Percentiles rank a stretch among this genome's conserved stretches.
Conservation (phyloP, 2,329 filamentous ascomycete genomes). For the Dryadomyces quercus-mongolicae region DNA sequence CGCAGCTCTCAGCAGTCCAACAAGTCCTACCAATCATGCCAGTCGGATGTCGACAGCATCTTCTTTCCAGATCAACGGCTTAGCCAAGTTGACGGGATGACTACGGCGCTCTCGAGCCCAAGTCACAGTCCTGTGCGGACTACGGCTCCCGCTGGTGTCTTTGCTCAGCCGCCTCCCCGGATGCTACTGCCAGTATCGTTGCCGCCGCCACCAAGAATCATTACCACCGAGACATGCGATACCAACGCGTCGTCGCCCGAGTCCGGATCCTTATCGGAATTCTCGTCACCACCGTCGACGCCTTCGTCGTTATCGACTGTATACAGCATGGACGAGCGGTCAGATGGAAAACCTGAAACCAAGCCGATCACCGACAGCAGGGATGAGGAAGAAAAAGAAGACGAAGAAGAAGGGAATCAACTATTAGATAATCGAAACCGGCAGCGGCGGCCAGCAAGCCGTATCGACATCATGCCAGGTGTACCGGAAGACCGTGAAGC, state of each 20-base stretch:
- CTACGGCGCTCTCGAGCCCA: constrained; percentile 10
- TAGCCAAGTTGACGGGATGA: constrained; percentile 1
- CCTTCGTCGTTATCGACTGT: constrained; percentile 41
- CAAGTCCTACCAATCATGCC: not conserved
- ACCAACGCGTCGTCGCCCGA: not conserved
- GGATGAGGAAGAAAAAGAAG: too few species aligned
- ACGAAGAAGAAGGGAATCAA: too few species aligned
- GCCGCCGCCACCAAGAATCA: too few species aligned
- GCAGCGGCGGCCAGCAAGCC: not conserved
- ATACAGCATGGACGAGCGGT: constrained; percentile 39
- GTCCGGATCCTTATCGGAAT: constrained; percentile 4
- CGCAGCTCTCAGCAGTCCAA: constrained; percentile 5
- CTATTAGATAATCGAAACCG: too few species aligned
- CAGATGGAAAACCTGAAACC: not conserved
- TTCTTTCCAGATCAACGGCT: not conserved
- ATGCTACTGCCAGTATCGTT: not conserved
- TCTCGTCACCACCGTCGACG: constrained; percentile 3
- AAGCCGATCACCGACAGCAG: too few species aligned
- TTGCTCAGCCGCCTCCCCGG: too few species aligned
- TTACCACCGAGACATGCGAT: not conserved
- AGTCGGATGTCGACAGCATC: constrained; percentile 9
- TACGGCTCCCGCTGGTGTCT: not conserved
- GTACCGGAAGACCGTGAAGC: not conserved
- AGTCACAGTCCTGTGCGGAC: not conserved
- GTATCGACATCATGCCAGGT: not conserved